Evolutionary conservation across 1,284 basidiomycete genomes (phyloP).

Genomic region (Ganoderma meredithae): DNA sequence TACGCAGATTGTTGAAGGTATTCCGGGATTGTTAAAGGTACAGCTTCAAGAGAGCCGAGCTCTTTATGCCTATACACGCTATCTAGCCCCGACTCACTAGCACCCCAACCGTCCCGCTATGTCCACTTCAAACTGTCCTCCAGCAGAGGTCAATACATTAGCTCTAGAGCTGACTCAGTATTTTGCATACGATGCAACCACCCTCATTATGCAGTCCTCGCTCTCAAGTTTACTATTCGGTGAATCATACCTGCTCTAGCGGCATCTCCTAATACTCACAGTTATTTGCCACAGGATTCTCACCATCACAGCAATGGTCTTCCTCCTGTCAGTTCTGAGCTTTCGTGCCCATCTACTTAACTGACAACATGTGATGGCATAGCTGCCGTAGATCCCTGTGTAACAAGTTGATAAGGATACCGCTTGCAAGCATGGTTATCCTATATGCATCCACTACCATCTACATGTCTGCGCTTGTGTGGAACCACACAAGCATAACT

Average conservation of each 20-base stretch:
- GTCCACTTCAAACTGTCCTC: background rate
- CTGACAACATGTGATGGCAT: background rate
- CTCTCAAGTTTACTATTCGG: background rate
- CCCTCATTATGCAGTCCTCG: background rate
- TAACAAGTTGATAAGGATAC: background rate
- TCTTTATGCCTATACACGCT: background rate
- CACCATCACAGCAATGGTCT: background rate
- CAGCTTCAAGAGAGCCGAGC: background rate
- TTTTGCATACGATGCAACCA: background rate
- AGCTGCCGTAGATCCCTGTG: background rate
- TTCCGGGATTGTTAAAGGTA: background rate
- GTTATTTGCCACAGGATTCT: background rate
- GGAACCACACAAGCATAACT: background rate
- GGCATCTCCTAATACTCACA: background rate
- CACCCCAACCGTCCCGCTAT: background rate
- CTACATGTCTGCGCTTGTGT: conserved; percentile 1
- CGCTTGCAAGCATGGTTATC: background rate
- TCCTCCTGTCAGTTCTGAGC: background rate
- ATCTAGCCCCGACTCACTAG: background rate
- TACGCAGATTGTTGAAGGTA: background rate
- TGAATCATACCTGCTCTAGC: background rate
- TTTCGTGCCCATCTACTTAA: background rate
- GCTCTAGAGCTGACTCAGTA: background rate
- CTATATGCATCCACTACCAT: background rate
- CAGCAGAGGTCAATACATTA: background rate